Evolutionary conservation across 2,329 filamentous ascomycete genomes (phyloP).

Genomic region (Pseudogymnoascus sp.): DNA sequence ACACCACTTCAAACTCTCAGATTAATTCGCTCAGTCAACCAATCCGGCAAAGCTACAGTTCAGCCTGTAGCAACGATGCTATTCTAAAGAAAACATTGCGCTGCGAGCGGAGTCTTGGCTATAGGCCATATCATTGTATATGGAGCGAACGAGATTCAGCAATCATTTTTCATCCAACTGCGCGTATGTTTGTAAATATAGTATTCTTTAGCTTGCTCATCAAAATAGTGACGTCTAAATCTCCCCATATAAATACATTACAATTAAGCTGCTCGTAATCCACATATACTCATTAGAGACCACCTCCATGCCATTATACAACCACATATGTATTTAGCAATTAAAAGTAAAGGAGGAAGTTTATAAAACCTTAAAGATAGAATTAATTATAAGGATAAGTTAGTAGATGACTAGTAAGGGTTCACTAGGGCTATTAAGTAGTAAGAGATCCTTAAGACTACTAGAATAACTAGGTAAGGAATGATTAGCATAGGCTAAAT

Average conservation of each 20-base stretch:
- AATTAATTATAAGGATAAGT: no score
- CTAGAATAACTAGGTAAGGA: no score
- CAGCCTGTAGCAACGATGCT: not conserved
- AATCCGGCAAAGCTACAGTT: no score
- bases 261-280: not conserved
- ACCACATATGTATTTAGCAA: not conserved
- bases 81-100: not conserved
- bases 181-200: not conserved
- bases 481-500: no score
- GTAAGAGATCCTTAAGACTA: no score
- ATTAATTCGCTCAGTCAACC: not conserved
- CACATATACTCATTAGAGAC: not conserved
- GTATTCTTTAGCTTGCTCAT: not conserved
- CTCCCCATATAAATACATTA: not conserved
- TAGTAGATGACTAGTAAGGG: no score
- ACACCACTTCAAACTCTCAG: not conserved
- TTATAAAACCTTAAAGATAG: no score
- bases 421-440: no score
- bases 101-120: not conserved
- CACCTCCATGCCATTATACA: not conserved
- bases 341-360: no score
- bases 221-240: not conserved
- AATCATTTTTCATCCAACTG: not conserved
- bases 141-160: not conserved
- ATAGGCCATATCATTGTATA: not conserved